These are phyloP conservation scores for Pseudofabraea citricarpa DNA, from an alignment of 2,329 filamentous ascomycete species.

Conservation along the genomic window DNA sequence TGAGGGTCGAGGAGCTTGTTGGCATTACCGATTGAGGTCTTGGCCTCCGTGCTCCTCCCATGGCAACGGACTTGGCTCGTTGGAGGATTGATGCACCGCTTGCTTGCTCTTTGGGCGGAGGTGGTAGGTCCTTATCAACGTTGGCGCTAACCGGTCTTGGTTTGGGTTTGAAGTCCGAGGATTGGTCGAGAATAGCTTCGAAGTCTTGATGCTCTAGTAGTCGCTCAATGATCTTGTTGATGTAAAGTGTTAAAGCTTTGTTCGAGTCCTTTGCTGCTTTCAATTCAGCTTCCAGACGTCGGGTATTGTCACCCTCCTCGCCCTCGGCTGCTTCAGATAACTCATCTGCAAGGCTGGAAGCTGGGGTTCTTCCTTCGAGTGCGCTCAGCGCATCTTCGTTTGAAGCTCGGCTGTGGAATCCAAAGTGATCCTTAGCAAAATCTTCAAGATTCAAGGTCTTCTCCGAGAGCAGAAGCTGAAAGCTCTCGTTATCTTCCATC, in stretches of 20 bases:
- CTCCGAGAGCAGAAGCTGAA: slow-evolving; percentile 89
- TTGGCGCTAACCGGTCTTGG: slow-evolving; percentile 21
- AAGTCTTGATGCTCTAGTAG: slow-evolving; percentile 92
- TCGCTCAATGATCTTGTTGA: slow-evolving; percentile 98
- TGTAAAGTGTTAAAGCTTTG: slow-evolving; percentile 94
- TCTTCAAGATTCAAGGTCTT: slow-evolving; percentile 87
- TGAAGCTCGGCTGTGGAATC: slow-evolving; percentile 47
- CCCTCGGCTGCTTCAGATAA: slow-evolving; percentile 66
- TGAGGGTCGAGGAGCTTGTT: slow-evolving; percentile 37
- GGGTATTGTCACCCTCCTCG: slow-evolving; percentile 51
- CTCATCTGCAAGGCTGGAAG: slow-evolving; percentile 78
- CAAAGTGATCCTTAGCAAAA: slow-evolving; percentile 77
- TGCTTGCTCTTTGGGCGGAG: slow-evolving; percentile 45
- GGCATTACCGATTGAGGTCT: slow-evolving; percentile 56
- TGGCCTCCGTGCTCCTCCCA: slow-evolving; percentile 36
- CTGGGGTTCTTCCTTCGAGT: slow-evolving; percentile 51
- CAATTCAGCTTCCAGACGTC: slow-evolving; percentile 72
- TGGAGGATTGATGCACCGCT: slow-evolving; percentile 48
- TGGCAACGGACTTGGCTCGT: slow-evolving; percentile 57
- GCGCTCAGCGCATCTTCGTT: slow-evolving; percentile 63
- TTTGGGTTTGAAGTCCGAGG: slow-evolving; percentile 56
- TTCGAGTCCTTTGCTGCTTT: slow-evolving; percentile 86
- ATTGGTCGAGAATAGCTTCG: slow-evolving; percentile 85
- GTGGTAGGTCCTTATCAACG: slow-evolving; percentile 77
- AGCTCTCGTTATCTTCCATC: slow-evolving; percentile 99